phyloP scores from a whole-genome alignment of 345 rosid genomes.

The Camelina sativa region DNA sequence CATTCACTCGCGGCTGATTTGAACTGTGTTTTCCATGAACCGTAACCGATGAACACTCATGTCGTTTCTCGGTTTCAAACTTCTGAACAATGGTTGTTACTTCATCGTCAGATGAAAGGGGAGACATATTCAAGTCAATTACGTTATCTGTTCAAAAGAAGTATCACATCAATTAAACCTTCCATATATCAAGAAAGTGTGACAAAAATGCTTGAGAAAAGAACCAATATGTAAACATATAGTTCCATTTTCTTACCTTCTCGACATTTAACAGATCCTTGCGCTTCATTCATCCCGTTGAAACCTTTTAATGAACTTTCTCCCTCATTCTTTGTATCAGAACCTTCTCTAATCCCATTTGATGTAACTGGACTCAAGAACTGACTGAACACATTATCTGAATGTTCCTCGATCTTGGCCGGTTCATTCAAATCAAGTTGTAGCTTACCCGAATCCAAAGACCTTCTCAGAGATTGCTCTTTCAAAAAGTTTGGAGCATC shows the following conservation, averaged over 20 bases:
- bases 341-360: slow-evolving; percentile 18
- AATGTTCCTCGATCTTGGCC: slow-evolving; percentile 45
- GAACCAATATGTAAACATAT: not conserved
- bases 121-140: slow-evolving; percentile 42
- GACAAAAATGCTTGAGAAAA: not conserved
- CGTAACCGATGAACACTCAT: slow-evolving; percentile 15
- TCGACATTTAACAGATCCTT: slow-evolving; percentile 21
- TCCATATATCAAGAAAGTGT: not conserved
- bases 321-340: slow-evolving; percentile 24
- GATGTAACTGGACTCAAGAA: slow-evolving; percentile 39
- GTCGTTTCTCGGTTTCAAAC: slow-evolving; percentile 26
- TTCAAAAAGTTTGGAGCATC: slow-evolving; percentile 23
- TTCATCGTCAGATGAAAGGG: slow-evolving; percentile 31
- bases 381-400: slow-evolving; percentile 33
- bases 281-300: slow-evolving; percentile 24
- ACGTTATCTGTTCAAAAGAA: slow-evolving; percentile 26
- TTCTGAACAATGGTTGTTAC: not conserved
- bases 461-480: slow-evolving; percentile 11
- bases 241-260: slow-evolving; percentile 24
- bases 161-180: slow-evolving; percentile 19
- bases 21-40: slow-evolving; percentile 2
- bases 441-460: slow-evolving; percentile 33
- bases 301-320: slow-evolving; percentile 13
- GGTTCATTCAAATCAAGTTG: slow-evolving; percentile 62
- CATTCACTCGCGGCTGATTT: not conserved